Evolutionary conservation across 78 protist genomes (phyloP).

Genomic region (Tieghemostelium lacteum): DNA sequence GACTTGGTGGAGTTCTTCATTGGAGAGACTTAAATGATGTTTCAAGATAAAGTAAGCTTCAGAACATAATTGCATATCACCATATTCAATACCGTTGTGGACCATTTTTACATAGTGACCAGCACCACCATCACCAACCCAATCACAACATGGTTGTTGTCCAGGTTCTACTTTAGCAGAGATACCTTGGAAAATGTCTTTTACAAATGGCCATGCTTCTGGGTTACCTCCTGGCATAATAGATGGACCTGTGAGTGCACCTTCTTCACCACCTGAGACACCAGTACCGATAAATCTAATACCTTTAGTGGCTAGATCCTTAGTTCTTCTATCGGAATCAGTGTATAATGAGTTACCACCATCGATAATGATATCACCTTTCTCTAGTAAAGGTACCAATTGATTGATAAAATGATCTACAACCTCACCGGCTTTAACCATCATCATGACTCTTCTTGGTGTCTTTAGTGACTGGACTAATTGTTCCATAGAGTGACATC

Average conservation of each 20-base stretch:
- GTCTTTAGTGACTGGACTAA: slow-evolving; percentile 78
- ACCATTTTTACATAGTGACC: slow-evolving; percentile 98
- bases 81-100: slow-evolving; percentile 99
- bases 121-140: slow-evolving; percentile 97
- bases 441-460: slow-evolving; percentile 93
- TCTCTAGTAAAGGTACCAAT: slow-evolving; percentile 78
- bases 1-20: slow-evolving; percentile 82
- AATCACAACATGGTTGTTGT: slow-evolving; percentile 90
- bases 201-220: slow-evolving; percentile 76
- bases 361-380: slow-evolving; percentile 95
- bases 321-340: slow-evolving; percentile 88
- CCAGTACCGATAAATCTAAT: slow-evolving; percentile 94
- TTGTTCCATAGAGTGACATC: slow-evolving; percentile 83
- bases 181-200: slow-evolving; percentile 88
- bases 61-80: slow-evolving; percentile 96
- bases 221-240: slow-evolving; percentile 98
- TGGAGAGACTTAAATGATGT: slow-evolving; percentile 75
- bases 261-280: slow-evolving; percentile 99
- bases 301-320: slow-evolving; percentile 81
- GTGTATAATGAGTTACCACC: slow-evolving; percentile 96
- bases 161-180: slow-evolving; percentile 90
- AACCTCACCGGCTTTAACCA: slow-evolving; percentile 95
- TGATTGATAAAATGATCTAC: slow-evolving; percentile 90
- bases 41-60: slow-evolving; percentile 92
- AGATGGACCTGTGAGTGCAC: slow-evolving; percentile 98